Evolutionary conservation across 768 basidiomycete genomes (phyloP), one percentile per base, ranked within the genome.

Genomic region (Inosperma sp.): DNA sequence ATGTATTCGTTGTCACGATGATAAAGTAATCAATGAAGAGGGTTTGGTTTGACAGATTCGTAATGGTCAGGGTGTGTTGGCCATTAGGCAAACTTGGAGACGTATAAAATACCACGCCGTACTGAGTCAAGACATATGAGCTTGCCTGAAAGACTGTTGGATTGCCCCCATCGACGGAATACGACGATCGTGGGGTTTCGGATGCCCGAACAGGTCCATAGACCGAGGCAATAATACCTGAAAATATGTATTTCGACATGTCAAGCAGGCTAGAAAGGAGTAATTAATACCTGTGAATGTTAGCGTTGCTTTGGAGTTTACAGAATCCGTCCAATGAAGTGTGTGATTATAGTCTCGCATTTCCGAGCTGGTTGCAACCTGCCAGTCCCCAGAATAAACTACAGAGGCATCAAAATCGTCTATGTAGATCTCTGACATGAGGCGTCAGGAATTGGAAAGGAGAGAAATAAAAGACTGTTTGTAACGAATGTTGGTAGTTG

Each of bases 241-340:
- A 16, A 46, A 23, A 23, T 10, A 34, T 35, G 12, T 22, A 13
- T 17, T 22, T 4, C 17, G 13, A 29, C 7, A 9, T 2, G 8
- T 3, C 9, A 16, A 2, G 17, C 25, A 25, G 19, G 17, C 13
- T 8, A n/a, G 13, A 16, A 9, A 29, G n/a, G 10, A 23, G 25
- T 1, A 23, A 33, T 10, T 8, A 46, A 26, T 48, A 48, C 46
- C 46, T 36, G 46, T 35, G 33, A 48, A 48, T 7, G 46, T 48
- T 3, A 48, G 10, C 0, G 34, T 48, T 4, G 35, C 46, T 37
- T 13, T 25, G 35, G 46, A 7, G 25, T 27, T 37, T 7, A 7
- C 7, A 1, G 46, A 31, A 48, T 36, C 21, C 25, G 46, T 36
- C 16, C 25, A 36, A 26, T 48, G 46, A 8, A 36, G 2, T 0